These are phyloP conservation scores for Candida glaebosa DNA, from an alignment of 805 yeast genomes.

Conservation along the genomic window DNA sequence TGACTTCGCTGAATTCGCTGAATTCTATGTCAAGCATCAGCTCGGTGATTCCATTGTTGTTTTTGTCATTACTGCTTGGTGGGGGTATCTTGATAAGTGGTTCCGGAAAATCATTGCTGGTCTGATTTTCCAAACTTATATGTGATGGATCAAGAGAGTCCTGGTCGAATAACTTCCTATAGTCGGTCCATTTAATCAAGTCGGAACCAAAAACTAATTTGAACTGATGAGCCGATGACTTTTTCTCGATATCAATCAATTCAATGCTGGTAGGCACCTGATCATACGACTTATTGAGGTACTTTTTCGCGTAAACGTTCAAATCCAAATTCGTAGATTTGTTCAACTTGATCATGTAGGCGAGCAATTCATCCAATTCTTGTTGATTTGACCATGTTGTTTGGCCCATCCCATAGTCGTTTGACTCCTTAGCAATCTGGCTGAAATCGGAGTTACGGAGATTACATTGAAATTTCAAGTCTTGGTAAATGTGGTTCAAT, in stretches of 20 bases:
- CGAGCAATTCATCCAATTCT: slow-evolving; percentile 26
- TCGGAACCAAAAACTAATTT: slow-evolving; percentile 18
- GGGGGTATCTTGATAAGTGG: neutral
- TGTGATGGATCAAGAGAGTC: neutral
- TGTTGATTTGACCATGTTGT: slow-evolving; percentile 29
- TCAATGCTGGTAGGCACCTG: slow-evolving; percentile 26
- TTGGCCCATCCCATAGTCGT: slow-evolving; percentile 18
- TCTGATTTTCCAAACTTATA: neutral
- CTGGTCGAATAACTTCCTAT: slow-evolving; percentile 14
- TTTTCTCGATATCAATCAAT: slow-evolving; percentile 21
- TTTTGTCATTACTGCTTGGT: neutral
- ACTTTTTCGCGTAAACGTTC: slow-evolving; percentile 6
- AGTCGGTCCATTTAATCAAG: slow-evolving; percentile 18
- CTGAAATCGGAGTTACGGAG: slow-evolving; percentile 5
- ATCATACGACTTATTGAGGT: neutral
- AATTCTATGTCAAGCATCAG: slow-evolving; percentile 4
- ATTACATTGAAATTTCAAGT: slow-evolving; percentile 51
- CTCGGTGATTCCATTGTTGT: neutral
- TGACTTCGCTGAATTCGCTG: slow-evolving; percentile 4
- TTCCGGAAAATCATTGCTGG: neutral
- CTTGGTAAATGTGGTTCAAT: slow-evolving; percentile 52
- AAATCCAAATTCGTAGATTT: slow-evolving; percentile 7
- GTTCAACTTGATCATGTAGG: slow-evolving; percentile 25
- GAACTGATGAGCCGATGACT: slow-evolving; percentile 11
- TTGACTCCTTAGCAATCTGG: slow-evolving; percentile 1